Evolutionary conservation across 73 alveolate genomes (phyloP).

Genomic region (Paramecium pentaurelia): DNA sequence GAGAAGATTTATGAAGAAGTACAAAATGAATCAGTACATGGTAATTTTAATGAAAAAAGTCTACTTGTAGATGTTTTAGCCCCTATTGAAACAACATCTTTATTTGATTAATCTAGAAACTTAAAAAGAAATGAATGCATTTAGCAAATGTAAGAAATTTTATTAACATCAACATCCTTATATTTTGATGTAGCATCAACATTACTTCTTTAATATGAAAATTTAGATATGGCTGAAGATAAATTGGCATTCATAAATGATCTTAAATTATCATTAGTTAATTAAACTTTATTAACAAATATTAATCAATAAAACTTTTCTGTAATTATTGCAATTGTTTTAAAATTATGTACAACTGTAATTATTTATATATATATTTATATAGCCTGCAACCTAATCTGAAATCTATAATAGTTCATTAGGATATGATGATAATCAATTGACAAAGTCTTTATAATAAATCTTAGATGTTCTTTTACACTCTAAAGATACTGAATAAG

Average conservation of each 20-base stretch:
- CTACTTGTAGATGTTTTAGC: not conserved
- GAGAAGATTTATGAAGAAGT: not conserved
- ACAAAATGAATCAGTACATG: not conserved
- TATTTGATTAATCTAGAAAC: not conserved
- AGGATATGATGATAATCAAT: constrained; percentile 30
- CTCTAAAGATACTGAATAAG: not conserved
- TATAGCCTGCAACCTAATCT: constrained; percentile 25
- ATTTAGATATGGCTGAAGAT: constrained; percentile 20
- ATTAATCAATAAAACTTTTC: constrained; percentile 26
- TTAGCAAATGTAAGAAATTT: not conserved
- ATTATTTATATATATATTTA: not conserved
- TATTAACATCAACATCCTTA: constrained; percentile 32
- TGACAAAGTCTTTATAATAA: not conserved
- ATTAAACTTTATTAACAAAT: constrained; percentile 22
- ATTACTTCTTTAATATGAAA: not conserved
- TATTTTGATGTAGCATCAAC: constrained; percentile 49
- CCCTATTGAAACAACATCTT: constrained; percentile 11
- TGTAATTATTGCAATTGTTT: not conserved
- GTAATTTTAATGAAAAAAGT: not conserved
- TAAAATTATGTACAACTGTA: constrained; percentile 31
- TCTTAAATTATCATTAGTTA: constrained; percentile 7
- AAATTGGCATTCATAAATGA: not conserved
- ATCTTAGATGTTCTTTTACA: constrained; percentile 1
- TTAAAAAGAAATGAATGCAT: constrained; percentile 35
- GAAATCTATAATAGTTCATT: constrained; percentile 30